phyloP scores from a whole-genome alignment of 441 rosid genomes.

The Jatropha podagrica region DNA sequence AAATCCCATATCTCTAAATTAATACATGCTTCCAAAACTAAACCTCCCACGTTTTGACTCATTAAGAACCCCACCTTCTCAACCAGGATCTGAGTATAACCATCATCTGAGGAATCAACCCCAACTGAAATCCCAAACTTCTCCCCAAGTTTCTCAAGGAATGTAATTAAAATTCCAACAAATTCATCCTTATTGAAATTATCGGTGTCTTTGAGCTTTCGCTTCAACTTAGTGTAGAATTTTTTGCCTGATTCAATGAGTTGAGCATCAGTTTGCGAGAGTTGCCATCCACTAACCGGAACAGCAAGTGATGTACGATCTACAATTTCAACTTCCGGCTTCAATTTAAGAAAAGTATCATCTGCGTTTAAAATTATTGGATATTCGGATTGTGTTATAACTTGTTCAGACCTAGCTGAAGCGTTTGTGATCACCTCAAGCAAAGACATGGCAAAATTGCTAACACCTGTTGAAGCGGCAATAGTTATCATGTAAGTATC shows the following conservation, averaged over 20 bases:
- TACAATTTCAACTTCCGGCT: constrained; percentile 54
- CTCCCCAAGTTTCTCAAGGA: constrained; percentile 52
- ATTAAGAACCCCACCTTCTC: constrained; percentile 45
- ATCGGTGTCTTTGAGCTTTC: constrained; percentile 57
- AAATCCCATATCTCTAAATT: constrained; percentile 67
- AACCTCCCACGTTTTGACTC: constrained; percentile 54
- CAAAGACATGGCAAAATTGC: constrained; percentile 54
- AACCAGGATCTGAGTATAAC: constrained; percentile 35
- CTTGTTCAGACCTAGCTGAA: constrained; percentile 31
- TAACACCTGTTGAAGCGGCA: background rate
- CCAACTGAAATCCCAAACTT: constrained; percentile 36
- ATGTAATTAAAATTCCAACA: constrained; percentile 43
- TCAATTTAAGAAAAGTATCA: constrained; percentile 48
- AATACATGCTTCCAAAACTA: constrained; percentile 70
- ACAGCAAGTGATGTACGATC: constrained; percentile 47
- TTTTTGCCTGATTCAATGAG: constrained; percentile 45
- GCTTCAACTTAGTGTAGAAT: constrained; percentile 51
- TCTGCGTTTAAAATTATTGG: constrained; percentile 64
- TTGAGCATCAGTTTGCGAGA: constrained; percentile 48
- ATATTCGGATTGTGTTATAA: constrained; percentile 41
- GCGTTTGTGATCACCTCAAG: constrained; percentile 76
- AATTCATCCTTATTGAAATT: constrained; percentile 50
- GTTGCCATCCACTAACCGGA: constrained; percentile 62
- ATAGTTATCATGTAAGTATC: background rate
- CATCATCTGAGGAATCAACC: constrained; percentile 28